Percentiles rank a stretch among this genome's conserved stretches.
phyloP scores from a whole-genome alignment of 352 stramenopile species.

The Pythium insidiosum region DNA sequence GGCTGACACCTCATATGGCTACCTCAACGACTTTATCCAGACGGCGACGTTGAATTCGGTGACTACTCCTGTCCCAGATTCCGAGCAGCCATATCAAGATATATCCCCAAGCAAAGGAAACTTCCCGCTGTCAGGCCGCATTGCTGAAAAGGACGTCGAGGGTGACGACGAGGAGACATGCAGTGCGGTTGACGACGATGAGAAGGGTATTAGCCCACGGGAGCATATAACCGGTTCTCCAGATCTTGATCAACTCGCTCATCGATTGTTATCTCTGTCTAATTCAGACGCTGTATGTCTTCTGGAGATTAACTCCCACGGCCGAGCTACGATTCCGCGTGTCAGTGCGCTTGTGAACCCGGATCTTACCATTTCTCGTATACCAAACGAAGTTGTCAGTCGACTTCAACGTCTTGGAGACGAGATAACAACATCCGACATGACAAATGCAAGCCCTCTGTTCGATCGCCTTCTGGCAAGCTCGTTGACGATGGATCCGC shows the following conservation, averaged over 20 bases:
- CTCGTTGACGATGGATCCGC: constrained; percentile 17
- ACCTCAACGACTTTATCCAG: constrained; percentile 32
- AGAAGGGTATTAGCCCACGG: not conserved
- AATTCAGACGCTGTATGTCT: not conserved
- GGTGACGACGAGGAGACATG: constrained; percentile 11
- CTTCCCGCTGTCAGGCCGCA: constrained; percentile 23
- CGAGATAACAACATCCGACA: not conserved
- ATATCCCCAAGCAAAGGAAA: not conserved
- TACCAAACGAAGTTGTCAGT: not conserved
- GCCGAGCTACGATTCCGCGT: too few species aligned
- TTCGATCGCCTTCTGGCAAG: constrained; percentile 35
- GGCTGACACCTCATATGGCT: constrained; percentile 17
- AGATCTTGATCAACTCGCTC: too few species aligned
- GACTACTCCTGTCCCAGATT: too few species aligned
- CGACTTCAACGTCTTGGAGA: not conserved
- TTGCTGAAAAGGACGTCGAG: constrained; percentile 32
- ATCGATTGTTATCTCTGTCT: not conserved
- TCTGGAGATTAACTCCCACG: not conserved
- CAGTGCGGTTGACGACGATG: not conserved
- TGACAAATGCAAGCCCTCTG: constrained; percentile 7
- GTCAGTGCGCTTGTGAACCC: too few species aligned
- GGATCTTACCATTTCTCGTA: not conserved
- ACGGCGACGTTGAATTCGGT: not conserved
- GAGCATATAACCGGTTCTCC: constrained; percentile 1
- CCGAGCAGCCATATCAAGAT: too few species aligned